Evolutionary conservation across 768 basidiomycete species (phyloP).

Genomic region (Rhizopogon rudus): DNA sequence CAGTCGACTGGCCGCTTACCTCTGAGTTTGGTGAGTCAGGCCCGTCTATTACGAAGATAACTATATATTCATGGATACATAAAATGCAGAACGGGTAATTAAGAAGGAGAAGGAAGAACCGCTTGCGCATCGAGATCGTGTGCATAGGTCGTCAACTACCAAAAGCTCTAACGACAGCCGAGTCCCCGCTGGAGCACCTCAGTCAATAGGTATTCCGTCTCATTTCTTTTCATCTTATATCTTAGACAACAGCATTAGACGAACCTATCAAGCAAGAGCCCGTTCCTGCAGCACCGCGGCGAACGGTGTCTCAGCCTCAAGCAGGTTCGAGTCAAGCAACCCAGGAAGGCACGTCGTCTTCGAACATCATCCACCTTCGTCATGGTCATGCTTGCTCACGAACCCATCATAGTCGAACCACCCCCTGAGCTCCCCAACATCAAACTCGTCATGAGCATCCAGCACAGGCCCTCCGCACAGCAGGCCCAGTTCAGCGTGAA

Average conservation of each 20-base stretch:
- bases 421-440: neutral
- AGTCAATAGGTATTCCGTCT: neutral
- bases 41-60: neutral
- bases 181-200: neutral
- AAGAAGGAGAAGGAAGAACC: neutral
- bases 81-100: neutral
- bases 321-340: neutral
- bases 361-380: neutral
- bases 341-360: neutral
- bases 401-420: neutral
- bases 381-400: neutral
- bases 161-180: neutral
- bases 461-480: conserved; percentile 23
- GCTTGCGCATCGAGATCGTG: neutral
- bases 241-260: neutral
- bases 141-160: neutral
- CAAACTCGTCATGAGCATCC: conserved; percentile 21
- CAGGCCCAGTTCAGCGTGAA: conserved; percentile 28
- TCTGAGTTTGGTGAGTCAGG: neutral
- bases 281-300: neutral
- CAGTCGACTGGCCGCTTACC: neutral
- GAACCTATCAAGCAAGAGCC: neutral
- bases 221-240: neutral
- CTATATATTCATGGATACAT: neutral
- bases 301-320: neutral